Evolutionary conservation across 2,329 filamentous ascomycete genomes (phyloP).

Genomic region (Esteya vermicola): DNA sequence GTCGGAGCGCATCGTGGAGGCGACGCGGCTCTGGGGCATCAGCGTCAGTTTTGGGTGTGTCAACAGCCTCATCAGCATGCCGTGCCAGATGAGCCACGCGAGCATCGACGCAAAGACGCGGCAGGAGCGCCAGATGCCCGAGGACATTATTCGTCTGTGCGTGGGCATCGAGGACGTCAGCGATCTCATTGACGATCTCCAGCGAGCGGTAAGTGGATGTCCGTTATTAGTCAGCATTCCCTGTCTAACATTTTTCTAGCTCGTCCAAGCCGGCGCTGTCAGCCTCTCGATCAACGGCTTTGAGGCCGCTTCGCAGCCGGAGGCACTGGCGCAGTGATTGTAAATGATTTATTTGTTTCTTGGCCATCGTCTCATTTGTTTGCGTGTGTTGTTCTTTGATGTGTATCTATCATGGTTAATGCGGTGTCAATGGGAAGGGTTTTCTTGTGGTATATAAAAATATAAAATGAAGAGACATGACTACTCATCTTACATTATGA

Average conservation of each 20-base stretch:
- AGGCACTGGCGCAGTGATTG: neutral
- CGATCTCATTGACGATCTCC: slow-evolving; percentile 86
- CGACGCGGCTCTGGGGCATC: slow-evolving; percentile 82
- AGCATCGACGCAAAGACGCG: slow-evolving; percentile 94
- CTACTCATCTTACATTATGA: too few species aligned
- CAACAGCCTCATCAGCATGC: slow-evolving; percentile 98
- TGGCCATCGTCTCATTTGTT: too few species aligned
- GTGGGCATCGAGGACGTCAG: slow-evolving; percentile 90
- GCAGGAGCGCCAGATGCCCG: slow-evolving; percentile 78
- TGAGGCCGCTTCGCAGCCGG: slow-evolving; percentile 33
- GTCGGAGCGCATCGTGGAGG: slow-evolving; percentile 88
- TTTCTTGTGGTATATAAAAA: neutral
- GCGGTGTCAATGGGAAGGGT: neutral
- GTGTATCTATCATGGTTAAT: neutral
- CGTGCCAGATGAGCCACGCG: slow-evolving; percentile 97
- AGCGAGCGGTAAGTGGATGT: slow-evolving; percentile 59
- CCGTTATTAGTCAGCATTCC: too few species aligned
- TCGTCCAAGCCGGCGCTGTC: slow-evolving; percentile 90
- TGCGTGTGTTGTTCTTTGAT: too few species aligned
- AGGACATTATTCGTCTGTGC: slow-evolving; percentile 90
- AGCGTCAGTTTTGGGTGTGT: slow-evolving; percentile 97
- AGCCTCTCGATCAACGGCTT: slow-evolving; percentile 75
- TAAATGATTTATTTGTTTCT: neutral
- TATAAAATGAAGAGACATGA: neutral
- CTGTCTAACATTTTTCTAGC: slow-evolving; percentile 27